These are phyloP conservation scores for Tylopilus subfusipes DNA, from an alignment of 768 basidiomycete species.

Conservation along the genomic window DNA sequence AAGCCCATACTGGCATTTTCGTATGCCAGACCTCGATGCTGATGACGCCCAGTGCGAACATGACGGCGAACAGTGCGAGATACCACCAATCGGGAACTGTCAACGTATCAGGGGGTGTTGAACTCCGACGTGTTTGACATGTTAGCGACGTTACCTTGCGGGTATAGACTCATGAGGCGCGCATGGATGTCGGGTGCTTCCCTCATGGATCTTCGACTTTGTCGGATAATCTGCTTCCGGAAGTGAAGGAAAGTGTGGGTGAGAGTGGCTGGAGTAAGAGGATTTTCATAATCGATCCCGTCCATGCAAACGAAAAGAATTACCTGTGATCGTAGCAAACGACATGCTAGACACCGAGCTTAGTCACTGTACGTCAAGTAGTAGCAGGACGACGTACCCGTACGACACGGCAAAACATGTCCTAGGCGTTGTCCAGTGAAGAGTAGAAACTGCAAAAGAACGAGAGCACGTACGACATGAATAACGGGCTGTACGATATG, in stretches of 20 bases:
- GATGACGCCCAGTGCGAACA: constrained; percentile 67
- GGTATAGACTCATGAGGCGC: constrained; percentile 73
- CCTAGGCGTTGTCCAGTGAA: constrained; percentile 10
- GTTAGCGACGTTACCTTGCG: constrained; percentile 31
- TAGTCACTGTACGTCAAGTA: neutral
- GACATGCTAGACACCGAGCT: constrained; percentile 65
- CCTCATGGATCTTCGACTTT: constrained; percentile 61
- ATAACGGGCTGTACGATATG: constrained; percentile 55
- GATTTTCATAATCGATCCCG: neutral
- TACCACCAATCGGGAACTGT: constrained; percentile 87
- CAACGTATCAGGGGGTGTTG: neutral
- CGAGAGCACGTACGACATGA: constrained; percentile 39
- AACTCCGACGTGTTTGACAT: neutral
- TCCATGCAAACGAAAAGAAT: neutral
- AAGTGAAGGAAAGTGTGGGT: constrained; percentile 53
- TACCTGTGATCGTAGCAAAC: constrained; percentile 77
- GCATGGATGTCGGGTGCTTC: constrained; percentile 87
- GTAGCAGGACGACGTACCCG: constrained; percentile 12
- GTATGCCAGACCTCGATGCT: constrained; percentile 74
- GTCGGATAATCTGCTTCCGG: constrained; percentile 74
- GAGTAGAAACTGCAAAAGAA: neutral
- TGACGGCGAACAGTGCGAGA: constrained; percentile 57
- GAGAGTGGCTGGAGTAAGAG: constrained; percentile 20
- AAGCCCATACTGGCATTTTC: constrained; percentile 63
- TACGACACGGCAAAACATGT: constrained; percentile 32